These are phyloP conservation scores for Pisolithus orientalis DNA, from an alignment of 768 basidiomycete genomes.

Conservation along the genomic window DNA sequence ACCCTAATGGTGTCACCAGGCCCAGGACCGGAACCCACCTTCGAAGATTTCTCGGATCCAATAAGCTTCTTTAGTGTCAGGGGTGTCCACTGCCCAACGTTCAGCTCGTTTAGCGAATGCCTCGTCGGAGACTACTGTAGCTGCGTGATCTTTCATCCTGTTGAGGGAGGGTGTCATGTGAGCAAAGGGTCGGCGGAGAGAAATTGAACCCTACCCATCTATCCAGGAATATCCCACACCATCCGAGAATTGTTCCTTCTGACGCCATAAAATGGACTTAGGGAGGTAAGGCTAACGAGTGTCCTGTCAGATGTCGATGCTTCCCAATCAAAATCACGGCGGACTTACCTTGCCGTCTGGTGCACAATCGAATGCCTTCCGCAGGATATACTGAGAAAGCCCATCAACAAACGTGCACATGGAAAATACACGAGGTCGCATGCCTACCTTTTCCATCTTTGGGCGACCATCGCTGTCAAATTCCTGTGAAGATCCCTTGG, in stretches of 20 bases:
- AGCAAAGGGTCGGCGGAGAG: background rate
- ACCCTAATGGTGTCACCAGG: background rate
- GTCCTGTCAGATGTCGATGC: background rate
- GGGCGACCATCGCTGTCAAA: conserved; percentile 82
- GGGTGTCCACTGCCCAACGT: conserved; percentile 74
- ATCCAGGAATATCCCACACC: conserved; percentile 99
- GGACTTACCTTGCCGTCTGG: conserved; percentile 64
- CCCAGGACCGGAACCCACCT: conserved; percentile 29
- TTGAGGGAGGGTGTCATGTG: conserved; percentile 1
- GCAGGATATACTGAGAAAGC: conserved; percentile 70
- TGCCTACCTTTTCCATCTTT: conserved; percentile 87
- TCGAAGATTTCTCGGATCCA: conserved; percentile 91
- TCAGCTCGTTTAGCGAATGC: conserved; percentile 63
- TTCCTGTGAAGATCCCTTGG: conserved; percentile 68
- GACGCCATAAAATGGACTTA: conserved; percentile 91
- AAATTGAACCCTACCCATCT: conserved; percentile 59
- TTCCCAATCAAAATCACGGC: background rate
- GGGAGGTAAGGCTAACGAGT: conserved; percentile 79
- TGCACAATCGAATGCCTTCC: conserved; percentile 90
- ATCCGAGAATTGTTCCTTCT: conserved; percentile 99
- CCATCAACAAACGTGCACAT: conserved; percentile 8
- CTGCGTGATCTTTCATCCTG: conserved; percentile 90
- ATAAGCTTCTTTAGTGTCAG: conserved; percentile 97
- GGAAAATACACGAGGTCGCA: background rate
- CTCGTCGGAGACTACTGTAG: conserved; percentile 70